A percentile compares a stretch with the other conserved stretches of the same genome.
phyloP scores from a whole-genome alignment of 2,329 filamentous ascomycete species.

The Colletotrichum zoysiae region DNA sequence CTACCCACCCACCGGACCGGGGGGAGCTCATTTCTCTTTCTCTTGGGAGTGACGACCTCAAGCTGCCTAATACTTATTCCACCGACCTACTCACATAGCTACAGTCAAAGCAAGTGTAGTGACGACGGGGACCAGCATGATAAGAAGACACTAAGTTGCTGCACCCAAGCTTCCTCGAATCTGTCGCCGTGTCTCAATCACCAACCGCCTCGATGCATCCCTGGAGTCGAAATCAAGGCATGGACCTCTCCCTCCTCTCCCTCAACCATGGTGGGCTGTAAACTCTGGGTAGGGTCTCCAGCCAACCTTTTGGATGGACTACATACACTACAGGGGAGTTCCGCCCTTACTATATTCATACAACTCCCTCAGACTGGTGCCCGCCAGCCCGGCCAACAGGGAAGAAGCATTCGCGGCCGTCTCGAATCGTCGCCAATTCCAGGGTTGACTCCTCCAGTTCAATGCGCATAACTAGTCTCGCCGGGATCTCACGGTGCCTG shows the following conservation, averaged over 20 bases:
- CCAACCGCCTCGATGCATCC: conserved; percentile 8
- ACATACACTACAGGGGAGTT: conserved; percentile 1
- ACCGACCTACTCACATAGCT: neutral
- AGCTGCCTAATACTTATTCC: neutral
- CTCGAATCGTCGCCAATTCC: conserved; percentile 36
- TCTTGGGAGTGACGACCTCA: neutral
- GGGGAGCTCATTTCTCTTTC: neutral
- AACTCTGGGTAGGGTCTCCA: conserved; percentile 27
- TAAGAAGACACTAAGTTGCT: conserved; percentile 19
- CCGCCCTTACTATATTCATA: neutral
- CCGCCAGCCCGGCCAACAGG: conserved; percentile 30
- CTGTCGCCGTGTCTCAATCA: conserved; percentile 10
- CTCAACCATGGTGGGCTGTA: conserved; percentile 22
- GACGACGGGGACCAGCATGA: neutral
- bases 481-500: conserved; percentile 32
- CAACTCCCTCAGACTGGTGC: conserved; percentile 31
- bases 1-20: neutral
- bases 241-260: neutral
- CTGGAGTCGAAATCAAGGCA: neutral
- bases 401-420: conserved; percentile 39
- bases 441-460: conserved; percentile 34
- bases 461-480: conserved; percentile 38
- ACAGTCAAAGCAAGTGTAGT: conserved; percentile 7
- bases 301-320: conserved; percentile 20
- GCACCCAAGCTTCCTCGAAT: conserved; percentile 15